phyloP scores from a whole-genome alignment of 805 yeast species.

The Barnettozyma pratensis region DNA sequence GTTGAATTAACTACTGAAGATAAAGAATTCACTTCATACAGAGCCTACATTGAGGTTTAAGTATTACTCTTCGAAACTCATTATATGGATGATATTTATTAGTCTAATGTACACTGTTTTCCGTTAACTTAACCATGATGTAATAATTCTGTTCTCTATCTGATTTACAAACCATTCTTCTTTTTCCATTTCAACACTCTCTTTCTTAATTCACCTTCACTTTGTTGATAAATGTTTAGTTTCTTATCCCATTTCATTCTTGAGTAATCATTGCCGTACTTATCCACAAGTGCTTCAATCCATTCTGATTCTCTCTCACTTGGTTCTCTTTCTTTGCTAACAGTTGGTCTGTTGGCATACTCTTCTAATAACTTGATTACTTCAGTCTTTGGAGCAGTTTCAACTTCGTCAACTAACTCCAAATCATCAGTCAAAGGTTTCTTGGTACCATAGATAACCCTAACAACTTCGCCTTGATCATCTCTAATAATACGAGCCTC shows the following conservation, averaged over 20 bases:
- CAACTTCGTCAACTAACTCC: conserved; percentile 26
- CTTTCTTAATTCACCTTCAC: conserved; percentile 76
- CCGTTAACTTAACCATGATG: no score
- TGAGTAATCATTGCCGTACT: conserved; percentile 82
- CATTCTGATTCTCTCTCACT: conserved; percentile 74
- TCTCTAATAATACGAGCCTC: conserved; percentile 75
- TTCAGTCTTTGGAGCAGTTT: conserved; percentile 35
- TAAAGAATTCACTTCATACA: conserved; percentile 67
- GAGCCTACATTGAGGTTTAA: conserved; percentile 79
- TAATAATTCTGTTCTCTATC: neutral
- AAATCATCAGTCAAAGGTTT: conserved; percentile 30
- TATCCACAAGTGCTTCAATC: conserved; percentile 57
- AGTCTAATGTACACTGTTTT: conserved; percentile 3
- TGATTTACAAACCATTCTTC: conserved; percentile 23
- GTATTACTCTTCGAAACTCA: neutral
- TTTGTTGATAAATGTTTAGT: conserved; percentile 75
- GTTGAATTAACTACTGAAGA: conserved; percentile 53
- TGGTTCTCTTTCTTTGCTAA: conserved; percentile 47
- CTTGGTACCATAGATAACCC: conserved; percentile 68
- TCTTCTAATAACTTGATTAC: conserved; percentile 70
- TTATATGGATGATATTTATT: no score
- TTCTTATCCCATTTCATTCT: conserved; percentile 92
- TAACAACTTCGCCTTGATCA: conserved; percentile 57
- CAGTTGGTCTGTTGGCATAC: conserved; percentile 37
- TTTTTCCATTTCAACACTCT: conserved; percentile 70